Evolutionary conservation across 768 basidiomycete species (phyloP), one percentile per base, ranked within the genome.

Genomic region (Boletus huronensis): DNA sequence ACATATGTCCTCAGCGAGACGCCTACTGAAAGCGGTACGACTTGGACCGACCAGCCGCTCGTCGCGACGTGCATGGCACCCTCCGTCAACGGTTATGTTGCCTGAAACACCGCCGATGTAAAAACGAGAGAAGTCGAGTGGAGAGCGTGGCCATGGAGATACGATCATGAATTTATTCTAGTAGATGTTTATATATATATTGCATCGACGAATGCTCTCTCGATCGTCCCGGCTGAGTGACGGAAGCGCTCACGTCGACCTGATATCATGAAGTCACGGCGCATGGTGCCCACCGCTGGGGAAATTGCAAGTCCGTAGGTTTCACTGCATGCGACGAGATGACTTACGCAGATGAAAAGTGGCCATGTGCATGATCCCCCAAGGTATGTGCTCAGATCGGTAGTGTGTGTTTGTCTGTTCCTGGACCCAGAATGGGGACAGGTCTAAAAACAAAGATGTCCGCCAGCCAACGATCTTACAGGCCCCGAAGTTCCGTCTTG

Each of bases 1-100:
- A 35, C 42, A 1, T 53, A 59, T 28, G 31, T 41, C 11, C 58
- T 59, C 14, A 58, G 56, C 8, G 52, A 59, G 52, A 59, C 56
- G 3, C 58, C 58, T 0, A 49, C 26, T 0, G 6, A 53, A 7
- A 53, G 19, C 34, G 51, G 55, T 25, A 23, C 19, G 0, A 41
- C 21, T 2, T 59, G 58, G 58, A 50, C 16, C 3, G 55, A 59
- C 29, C 35, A 48, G 28, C 9, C 44, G n/a, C 57, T 55, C 26
- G 54, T 58, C 8, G 17, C 19, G 5, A n/a, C 16, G 19, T 56
- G 54, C 45, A 56, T 58, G 58, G 54, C 54, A 19, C 58, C 54
- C 1, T 51, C 42, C 40, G 34, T 57, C 28, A 58, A 58, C 34
- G 40, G 39, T 5, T 31, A 38, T 8, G 5, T 54, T 32, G 54